Base-by-base conservation (phyloP, 345 rosid species). In the Gossypium longicalyx region DNA sequence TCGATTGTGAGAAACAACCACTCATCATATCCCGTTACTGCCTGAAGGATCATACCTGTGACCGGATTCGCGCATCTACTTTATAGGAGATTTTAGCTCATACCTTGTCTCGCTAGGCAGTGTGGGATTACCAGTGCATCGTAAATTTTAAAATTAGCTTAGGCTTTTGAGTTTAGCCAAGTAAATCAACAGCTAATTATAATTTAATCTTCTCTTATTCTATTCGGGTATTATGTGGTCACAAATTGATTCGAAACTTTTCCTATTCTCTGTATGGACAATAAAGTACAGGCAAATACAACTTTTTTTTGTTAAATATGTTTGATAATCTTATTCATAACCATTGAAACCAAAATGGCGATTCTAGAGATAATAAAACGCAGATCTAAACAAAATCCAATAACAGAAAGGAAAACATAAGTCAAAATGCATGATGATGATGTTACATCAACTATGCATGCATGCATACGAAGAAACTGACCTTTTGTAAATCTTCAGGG, bases 21-120 rank as follows among this genome's bases (percentile, higher is more conserved):
- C 88, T 87, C 90, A 76, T 85, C 92, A 85, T 63, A 48, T 82
- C 89, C 90, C 86, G 75, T 81, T 27, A 67, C 86, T 72, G 83
- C 85, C 86, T 80, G 90, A 87, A 89, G 92, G 92, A 89, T 85
- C 90, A 86, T 66, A 0, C 0, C 0, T 0, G 0, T 0, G 0
- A 0, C 0, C 0, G 0, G 0, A 0, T 0, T 1, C 2, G 16
- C 17, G 15, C n/a, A 34, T 0, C 25, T 23, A 0, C 0, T 72
- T 75, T 88, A 80, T 78, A 75, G 0, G 2, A 3, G 1, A 19
- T 19, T 7, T 52, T 67, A 34, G 19, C 53, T 10, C 58, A 44
- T 13, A 23, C 1, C 11, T n/a, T 4, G 0, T 7, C 2, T 22
- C 23, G 0, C 12, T 23, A 7, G 1, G 1, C 89, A 49, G 75